Evolutionary conservation across 805 yeast genomes (phyloP).

Genomic region (Dipodascus geniculatus): DNA sequence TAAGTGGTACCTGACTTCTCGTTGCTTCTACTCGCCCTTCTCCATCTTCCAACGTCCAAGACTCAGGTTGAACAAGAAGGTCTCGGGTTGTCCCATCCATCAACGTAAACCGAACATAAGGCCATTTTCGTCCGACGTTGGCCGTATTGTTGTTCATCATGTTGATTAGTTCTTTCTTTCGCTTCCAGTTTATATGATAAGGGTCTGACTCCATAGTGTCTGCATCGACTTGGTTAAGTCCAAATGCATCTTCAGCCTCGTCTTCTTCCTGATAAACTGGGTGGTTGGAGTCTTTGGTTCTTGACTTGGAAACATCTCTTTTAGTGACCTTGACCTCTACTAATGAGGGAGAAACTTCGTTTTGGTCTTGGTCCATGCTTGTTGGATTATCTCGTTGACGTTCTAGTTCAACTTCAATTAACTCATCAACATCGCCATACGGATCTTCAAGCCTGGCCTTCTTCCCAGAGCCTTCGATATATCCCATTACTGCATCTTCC

Average conservation of each 20-base stretch:
- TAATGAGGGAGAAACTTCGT: neutral
- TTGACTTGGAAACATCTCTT: neutral
- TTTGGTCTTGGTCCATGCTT: neutral
- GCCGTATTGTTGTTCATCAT: slow-evolving; percentile 4
- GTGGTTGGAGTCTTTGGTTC: neutral
- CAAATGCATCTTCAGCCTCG: slow-evolving; percentile 1
- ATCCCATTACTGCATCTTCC: slow-evolving; percentile 6
- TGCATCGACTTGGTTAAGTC: slow-evolving; percentile 3
- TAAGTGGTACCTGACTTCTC: slow-evolving; percentile 72
- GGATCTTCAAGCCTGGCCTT: slow-evolving; percentile 6
- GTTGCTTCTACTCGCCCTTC: slow-evolving; percentile 54
- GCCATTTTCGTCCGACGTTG: slow-evolving; percentile 30
- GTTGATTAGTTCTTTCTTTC: slow-evolving; percentile 10
- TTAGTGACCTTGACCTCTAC: slow-evolving; percentile 1
- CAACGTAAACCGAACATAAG: slow-evolving; percentile 65
- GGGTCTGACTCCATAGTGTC: slow-evolving; percentile 12
- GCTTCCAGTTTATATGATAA: slow-evolving; percentile 10
- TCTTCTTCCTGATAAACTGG: neutral
- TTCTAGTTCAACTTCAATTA: slow-evolving; percentile 11
- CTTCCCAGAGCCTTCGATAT: slow-evolving; percentile 7
- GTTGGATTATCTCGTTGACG: neutral
- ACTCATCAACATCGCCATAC: slow-evolving; percentile 13
- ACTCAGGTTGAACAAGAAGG: slow-evolving; percentile 72
- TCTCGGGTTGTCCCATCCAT: slow-evolving; percentile 64
- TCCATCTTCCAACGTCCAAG: slow-evolving; percentile 72